phyloP scores from a whole-genome alignment of 2,329 filamentous ascomycete genomes.

The Pseudohalonectria lignicola region DNA sequence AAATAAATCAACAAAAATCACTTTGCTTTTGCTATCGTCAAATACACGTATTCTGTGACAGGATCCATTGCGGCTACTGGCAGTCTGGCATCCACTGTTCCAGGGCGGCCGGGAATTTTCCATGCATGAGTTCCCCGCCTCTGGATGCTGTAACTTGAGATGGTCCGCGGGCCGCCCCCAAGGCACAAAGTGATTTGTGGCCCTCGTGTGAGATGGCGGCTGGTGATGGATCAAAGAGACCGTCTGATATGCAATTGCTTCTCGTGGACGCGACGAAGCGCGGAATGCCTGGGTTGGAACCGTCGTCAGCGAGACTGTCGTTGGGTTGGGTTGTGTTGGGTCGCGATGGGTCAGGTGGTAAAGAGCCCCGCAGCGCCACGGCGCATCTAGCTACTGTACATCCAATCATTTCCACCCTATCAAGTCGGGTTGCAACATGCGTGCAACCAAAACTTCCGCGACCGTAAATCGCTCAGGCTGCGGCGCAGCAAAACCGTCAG shows the following conservation, averaged over 20 bases:
- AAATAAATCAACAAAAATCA: too few relatives aligned
- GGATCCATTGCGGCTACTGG: too few relatives aligned
- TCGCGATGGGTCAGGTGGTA: not conserved
- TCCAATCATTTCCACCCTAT: not conserved
- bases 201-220: too few relatives aligned
- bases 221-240: not conserved
- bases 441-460: not conserved
- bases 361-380: not conserved
- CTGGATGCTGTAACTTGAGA: not conserved
- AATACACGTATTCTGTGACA: too few relatives aligned
- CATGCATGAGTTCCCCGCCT: not conserved
- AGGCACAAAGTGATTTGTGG: not conserved
- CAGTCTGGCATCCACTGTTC: too few relatives aligned
- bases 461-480: not conserved
- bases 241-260: not conserved
- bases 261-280: not conserved
- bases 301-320: too few relatives aligned
- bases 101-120: not conserved
- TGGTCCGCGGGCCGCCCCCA: not conserved
- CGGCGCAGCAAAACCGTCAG: not conserved
- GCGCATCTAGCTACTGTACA: not conserved
- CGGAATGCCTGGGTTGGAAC: too few relatives aligned
- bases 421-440: not conserved
- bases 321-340: not conserved
- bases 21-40: too few relatives aligned